phyloP scores from a whole-genome alignment of 1,284 basidiomycete genomes.

The Trichosporon sp. region DNA sequence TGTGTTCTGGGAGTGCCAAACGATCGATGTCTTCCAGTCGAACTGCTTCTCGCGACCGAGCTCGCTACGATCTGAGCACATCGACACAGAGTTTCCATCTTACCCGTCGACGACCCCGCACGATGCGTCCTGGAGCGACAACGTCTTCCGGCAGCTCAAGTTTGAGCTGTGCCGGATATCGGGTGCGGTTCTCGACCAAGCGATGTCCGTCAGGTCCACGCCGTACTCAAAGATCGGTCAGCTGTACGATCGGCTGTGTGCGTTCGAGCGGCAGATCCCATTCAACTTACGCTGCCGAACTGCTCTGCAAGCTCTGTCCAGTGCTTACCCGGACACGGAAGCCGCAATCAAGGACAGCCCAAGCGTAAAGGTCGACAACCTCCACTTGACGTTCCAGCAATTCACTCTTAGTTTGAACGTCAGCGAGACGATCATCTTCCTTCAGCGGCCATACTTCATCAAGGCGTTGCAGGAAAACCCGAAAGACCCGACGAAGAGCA shows the following conservation, averaged over 20 bases:
- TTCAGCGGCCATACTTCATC: conserved; percentile 45
- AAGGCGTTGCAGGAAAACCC: conserved; percentile 38
- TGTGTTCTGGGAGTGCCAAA: conserved; percentile 42
- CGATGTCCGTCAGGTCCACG: conserved; percentile 34
- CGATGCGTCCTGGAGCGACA: conserved; percentile 11
- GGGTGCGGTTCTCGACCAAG: conserved; percentile 36
- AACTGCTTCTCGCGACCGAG: conserved; percentile 46
- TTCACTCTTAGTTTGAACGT: conserved; percentile 41
- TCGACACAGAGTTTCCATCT: conserved; percentile 42
- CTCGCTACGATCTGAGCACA: conserved; percentile 35
- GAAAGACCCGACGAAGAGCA: conserved; percentile 34
- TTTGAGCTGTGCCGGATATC: conserved; percentile 42
- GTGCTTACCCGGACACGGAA: conserved; percentile 36
- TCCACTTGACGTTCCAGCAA: conserved; percentile 43
- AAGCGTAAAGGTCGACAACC: conserved; percentile 31
- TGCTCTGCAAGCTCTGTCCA: conserved; percentile 36
- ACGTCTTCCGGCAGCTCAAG: conserved; percentile 37
- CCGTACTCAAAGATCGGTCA: conserved; percentile 34
- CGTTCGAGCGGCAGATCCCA: conserved; percentile 41
- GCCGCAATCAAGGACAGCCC: conserved; percentile 36
- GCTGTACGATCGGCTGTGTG: conserved; percentile 38
- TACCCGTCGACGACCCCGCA: conserved; percentile 3
- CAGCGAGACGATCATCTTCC: conserved; percentile 39
- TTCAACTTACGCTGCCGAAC: conserved; percentile 40
- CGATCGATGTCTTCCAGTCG: conserved; percentile 41